Percentiles rank a stretch among this genome's conserved stretches.
phyloP scores from a whole-genome alignment of 2,329 filamentous ascomycete genomes.

The Phyllosticta citrichinensis region DNA sequence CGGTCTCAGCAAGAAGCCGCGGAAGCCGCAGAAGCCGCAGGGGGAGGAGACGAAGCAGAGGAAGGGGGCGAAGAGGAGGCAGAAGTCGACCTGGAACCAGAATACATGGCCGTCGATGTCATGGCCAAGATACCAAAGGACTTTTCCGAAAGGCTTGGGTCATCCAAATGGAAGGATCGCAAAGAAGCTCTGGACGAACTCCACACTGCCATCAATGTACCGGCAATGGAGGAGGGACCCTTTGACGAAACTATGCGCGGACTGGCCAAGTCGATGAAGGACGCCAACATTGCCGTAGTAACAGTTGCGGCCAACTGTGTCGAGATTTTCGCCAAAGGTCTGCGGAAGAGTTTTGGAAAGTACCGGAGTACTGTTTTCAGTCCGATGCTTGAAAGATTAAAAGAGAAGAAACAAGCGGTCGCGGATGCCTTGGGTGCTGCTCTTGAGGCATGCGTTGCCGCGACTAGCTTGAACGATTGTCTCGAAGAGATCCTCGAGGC shows the following conservation, averaged over 20 bases:
- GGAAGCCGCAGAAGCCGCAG: slow-evolving; percentile 55
- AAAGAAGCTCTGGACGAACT: slow-evolving; percentile 88
- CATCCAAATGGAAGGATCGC: slow-evolving; percentile 95
- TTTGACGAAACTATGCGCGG: slow-evolving; percentile 76
- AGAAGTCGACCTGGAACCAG: slow-evolving; percentile 59
- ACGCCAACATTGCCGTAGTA: slow-evolving; percentile 92
- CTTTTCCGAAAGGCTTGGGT: slow-evolving; percentile 73
- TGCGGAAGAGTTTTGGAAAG: slow-evolving; percentile 68
- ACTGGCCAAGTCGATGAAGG: slow-evolving; percentile 96
- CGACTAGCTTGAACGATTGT: slow-evolving; percentile 69
- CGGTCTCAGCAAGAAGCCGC: slow-evolving; percentile 80
- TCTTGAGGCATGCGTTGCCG: slow-evolving; percentile 59
- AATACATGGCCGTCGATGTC: slow-evolving; percentile 76
- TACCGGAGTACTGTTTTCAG: slow-evolving; percentile 73
- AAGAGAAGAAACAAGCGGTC: slow-evolving; percentile 91
- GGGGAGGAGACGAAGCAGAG: slow-evolving; percentile 40
- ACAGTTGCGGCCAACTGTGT: slow-evolving; percentile 89
- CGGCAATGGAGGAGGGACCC: slow-evolving; percentile 81
- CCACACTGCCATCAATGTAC: slow-evolving; percentile 66
- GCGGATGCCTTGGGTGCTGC: slow-evolving; percentile 80
- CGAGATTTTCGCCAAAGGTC: slow-evolving; percentile 75
- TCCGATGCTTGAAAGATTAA: slow-evolving; percentile 88
- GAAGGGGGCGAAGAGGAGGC: slow-evolving; percentile 53
- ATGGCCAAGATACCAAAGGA: slow-evolving; percentile 69
- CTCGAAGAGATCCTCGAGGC: slow-evolving; percentile 84